phyloP scores from a whole-genome alignment of 306 rosid species.

The Cyamopsis tetragonoloba region DNA sequence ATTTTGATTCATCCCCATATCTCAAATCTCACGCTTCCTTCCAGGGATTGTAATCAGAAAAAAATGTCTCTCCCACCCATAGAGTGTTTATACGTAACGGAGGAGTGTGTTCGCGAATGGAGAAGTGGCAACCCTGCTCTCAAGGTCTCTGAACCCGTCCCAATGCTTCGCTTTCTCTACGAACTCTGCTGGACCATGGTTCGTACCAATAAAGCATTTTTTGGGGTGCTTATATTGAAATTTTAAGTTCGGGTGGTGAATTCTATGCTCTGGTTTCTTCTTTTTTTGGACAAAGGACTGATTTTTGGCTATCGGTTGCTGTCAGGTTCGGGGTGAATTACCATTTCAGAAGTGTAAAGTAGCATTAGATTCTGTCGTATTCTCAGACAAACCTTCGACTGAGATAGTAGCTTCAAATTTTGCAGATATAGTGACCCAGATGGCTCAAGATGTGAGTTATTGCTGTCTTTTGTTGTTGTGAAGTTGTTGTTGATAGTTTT shows the following conservation, averaged over 20 bases:
- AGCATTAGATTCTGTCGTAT: slow-evolving; percentile 78
- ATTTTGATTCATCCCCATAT: slow-evolving; percentile 5
- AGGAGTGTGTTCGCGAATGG: slow-evolving; percentile 87
- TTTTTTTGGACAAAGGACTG: slow-evolving; percentile 10
- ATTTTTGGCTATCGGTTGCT: slow-evolving; percentile 18
- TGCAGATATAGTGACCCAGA: slow-evolving; percentile 85
- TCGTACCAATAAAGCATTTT: neutral
- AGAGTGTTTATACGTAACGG: slow-evolving; percentile 59
- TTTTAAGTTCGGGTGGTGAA: neutral
- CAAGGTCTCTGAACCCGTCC: slow-evolving; percentile 62
- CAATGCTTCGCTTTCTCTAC: slow-evolving; percentile 84
- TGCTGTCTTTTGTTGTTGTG: neutral
- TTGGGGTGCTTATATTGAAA: neutral
- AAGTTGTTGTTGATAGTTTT: neutral
- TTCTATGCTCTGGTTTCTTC: neutral
- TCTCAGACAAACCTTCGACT: slow-evolving; percentile 46
- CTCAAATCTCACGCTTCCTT: slow-evolving; percentile 5
- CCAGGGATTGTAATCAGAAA: slow-evolving; percentile 30
- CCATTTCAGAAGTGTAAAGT: slow-evolving; percentile 80
- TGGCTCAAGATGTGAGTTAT: slow-evolving; percentile 93
- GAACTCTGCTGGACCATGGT: slow-evolving; percentile 95
- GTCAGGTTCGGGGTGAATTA: slow-evolving; percentile 90
- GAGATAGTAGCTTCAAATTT: slow-evolving; percentile 69
- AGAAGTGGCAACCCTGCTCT: slow-evolving; percentile 55
- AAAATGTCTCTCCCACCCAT: slow-evolving; percentile 74